Percentiles rank a stretch among this genome's conserved stretches.
These are phyloP conservation scores for Blepharisma stoltei DNA, from an alignment of 73 alveolate species.

Conservation along the genomic window DNA sequence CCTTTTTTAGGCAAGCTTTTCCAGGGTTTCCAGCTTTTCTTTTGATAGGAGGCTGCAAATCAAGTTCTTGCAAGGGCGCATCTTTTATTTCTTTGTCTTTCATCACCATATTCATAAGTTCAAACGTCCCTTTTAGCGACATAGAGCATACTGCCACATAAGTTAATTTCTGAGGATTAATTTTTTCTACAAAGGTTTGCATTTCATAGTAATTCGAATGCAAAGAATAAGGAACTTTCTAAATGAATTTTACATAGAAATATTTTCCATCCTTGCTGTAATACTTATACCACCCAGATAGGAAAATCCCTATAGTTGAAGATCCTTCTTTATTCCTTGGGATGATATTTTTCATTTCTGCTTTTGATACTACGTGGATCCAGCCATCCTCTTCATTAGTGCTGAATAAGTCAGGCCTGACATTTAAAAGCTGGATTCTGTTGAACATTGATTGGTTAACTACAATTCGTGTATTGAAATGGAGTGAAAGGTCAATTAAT, in stretches of 20 bases:
- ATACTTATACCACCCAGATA: conserved; percentile 5
- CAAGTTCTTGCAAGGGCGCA: too few relatives aligned
- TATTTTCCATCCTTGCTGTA: not conserved
- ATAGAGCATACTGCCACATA: not conserved
- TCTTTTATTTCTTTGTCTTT: too few relatives aligned
- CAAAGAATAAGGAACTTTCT: conserved; percentile 18
- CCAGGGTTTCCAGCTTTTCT: too few relatives aligned
- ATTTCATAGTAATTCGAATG: conserved; percentile 16
- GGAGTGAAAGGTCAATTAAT: conserved; percentile 42
- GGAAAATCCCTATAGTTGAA: not conserved
- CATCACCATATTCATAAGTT: too few relatives aligned
- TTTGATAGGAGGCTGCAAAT: too few relatives aligned
- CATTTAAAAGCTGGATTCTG: conserved; percentile 46
- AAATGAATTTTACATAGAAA: not conserved
- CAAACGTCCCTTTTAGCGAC: too few relatives aligned
- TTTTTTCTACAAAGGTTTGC: not conserved
- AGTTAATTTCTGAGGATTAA: conserved; percentile 3
- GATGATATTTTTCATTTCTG: not conserved
- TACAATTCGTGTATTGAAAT: conserved; percentile 56
- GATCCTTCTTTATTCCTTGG: not conserved
- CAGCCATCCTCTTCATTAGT: conserved; percentile 44
- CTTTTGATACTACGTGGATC: not conserved
- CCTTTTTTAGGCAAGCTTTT: too few relatives aligned
- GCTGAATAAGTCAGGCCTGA: conserved; percentile 51
- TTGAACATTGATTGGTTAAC: conserved; percentile 53